Evolutionary conservation across 2,329 filamentous ascomycete species (phyloP), one percentile per base, ranked within the genome.

Genomic region (Colletotrichum horii): DNA sequence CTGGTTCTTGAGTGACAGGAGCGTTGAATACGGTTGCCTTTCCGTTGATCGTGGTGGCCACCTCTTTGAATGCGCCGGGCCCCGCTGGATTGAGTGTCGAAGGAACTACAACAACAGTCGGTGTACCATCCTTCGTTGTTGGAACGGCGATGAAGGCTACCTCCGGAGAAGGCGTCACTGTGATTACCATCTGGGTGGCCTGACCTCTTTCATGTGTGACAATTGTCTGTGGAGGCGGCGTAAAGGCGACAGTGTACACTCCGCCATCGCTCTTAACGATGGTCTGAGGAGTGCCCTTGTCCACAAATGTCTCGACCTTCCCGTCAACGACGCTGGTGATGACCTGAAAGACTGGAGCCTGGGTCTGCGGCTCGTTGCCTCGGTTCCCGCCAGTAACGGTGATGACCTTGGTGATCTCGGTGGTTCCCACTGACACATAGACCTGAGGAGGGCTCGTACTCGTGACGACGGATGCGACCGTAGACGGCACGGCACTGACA

Each of bases 311-410:
- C 8, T 79, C 71, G 2, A 78, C 78, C 1, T 71, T 71, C 5
- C 78, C 80, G 6, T 76, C 77, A 1, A 78, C 38, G 0, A 82
- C 78, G 2, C 78, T 79, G 5, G 79, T 79, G 3, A 79, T 62
- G 6, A 81, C 75, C 2, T 79, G 60, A n/a, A 79, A 78, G 8
- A 79, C 77, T 0, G 80, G 79, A 8, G 71, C 55, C 19, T 60
- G 65, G 24, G 62, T 73, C 24, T 64, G 28, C 15, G 62, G 12
- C 32, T 61, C 66, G 19, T 58, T 70, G 30, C 30, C 48, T 19
- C 38, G 70, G 22, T 52, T 77, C 30, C 11, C 76, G 28, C 43
- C 68, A 4, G 56, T 74, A 12, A 60, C 32, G 0, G 81, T 81
- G 22, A 78, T 74, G 12, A 76, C 70, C 3, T 69, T 70, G 4